phyloP scores from a whole-genome alignment of 1,284 basidiomycete species.

The Leccinum cinnamomeum region DNA sequence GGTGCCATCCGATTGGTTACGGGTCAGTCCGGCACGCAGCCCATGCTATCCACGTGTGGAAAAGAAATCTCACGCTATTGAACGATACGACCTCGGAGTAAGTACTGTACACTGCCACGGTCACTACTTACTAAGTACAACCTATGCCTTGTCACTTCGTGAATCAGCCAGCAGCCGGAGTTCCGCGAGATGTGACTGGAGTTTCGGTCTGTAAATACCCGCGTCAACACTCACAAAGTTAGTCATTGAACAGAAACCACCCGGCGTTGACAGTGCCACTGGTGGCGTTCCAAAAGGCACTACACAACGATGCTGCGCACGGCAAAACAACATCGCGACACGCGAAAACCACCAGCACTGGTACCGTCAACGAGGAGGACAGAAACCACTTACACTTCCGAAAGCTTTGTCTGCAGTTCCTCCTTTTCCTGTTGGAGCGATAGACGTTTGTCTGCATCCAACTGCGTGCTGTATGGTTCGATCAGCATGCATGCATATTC shows the following conservation, averaged over 20 bases:
- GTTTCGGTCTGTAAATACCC: conserved; percentile 61
- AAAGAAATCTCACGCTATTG: conserved; percentile 8
- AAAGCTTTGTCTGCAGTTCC: conserved; percentile 72
- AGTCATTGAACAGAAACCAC: background rate
- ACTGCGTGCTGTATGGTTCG: conserved; percentile 61
- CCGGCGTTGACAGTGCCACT: background rate
- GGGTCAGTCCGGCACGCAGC: conserved; percentile 20
- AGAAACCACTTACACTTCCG: conserved; percentile 67
- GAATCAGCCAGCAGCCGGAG: conserved; percentile 39
- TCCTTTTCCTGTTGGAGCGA: conserved; percentile 95
- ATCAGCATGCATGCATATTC: background rate
- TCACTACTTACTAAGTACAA: background rate
- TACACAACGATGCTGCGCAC: background rate
- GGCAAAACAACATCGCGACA: background rate
- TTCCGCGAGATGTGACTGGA: conserved; percentile 76
- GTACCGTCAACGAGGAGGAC: background rate
- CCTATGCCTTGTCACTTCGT: conserved; percentile 2
- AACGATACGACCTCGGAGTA: too few species aligned
- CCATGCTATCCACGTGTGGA: background rate
- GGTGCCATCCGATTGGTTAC: conserved; percentile 33
- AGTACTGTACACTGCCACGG: background rate
- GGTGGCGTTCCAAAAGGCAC: background rate
- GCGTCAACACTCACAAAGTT: conserved; percentile 6
- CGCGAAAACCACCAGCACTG: background rate
- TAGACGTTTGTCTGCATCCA: conserved; percentile 90